Conservation (phyloP, 192 early-diverging fungal species). For the Chytriomyces sp. region DNA sequence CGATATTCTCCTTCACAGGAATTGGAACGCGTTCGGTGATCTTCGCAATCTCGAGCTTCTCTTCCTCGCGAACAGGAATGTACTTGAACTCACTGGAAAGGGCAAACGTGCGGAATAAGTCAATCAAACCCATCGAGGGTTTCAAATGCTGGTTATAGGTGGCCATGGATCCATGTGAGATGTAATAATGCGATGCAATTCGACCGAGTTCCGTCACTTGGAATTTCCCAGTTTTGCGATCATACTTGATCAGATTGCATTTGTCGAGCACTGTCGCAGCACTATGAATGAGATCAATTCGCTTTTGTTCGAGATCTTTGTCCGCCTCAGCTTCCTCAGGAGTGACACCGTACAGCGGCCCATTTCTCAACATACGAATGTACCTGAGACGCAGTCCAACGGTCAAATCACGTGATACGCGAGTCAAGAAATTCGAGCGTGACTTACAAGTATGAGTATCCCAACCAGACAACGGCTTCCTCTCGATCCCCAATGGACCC, state of each 20-base stretch:
- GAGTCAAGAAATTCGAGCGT: neutral
- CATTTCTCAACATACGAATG: constrained; percentile 94
- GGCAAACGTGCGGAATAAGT: constrained; percentile 88
- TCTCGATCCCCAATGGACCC: constrained; percentile 90
- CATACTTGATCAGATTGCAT: constrained; percentile 92
- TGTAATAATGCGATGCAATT: constrained; percentile 97
- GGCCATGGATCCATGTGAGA: constrained; percentile 88
- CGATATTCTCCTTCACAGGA: constrained; percentile 90
- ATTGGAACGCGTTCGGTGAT: constrained; percentile 92
- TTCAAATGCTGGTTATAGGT: constrained; percentile 93
- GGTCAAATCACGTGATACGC: neutral
- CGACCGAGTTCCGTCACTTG: constrained; percentile 90
- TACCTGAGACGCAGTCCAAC: constrained; percentile 48
- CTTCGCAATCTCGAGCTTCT: constrained; percentile 88
- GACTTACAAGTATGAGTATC: constrained; percentile 81
- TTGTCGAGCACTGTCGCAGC: constrained; percentile 89
- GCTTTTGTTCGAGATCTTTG: constrained; percentile 79
- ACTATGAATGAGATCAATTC: constrained; percentile 87
- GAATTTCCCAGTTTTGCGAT: constrained; percentile 87
- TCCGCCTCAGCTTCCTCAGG: constrained; percentile 77
- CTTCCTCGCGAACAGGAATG: constrained; percentile 93
- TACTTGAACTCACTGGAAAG: constrained; percentile 90
- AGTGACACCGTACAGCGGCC: constrained; percentile 78
- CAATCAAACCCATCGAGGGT: constrained; percentile 87
- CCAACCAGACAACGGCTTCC: constrained; percentile 95